Conservation (phyloP, 179 eudicot genomes). For the Heliamphora pulchella region DNA sequence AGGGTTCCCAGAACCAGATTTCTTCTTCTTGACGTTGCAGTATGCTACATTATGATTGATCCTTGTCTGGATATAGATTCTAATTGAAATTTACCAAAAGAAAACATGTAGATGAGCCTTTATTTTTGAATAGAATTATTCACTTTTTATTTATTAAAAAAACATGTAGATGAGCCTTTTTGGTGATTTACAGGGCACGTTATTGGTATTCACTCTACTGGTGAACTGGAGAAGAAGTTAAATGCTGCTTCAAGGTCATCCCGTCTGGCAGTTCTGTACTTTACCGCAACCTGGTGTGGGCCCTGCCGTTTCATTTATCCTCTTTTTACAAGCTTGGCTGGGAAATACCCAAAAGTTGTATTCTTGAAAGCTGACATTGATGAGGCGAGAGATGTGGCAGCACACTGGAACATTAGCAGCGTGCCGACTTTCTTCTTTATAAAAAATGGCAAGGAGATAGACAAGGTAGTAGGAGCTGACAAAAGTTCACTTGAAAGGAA, state of each 20-base stretch:
- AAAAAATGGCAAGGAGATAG: constrained; percentile 54
- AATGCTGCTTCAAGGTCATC: constrained; percentile 40
- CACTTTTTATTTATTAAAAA: not conserved
- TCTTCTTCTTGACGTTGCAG: too few species aligned
- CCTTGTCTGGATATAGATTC: too few species aligned
- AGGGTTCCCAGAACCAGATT: too few species aligned
- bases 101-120: too few species aligned
- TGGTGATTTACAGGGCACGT: constrained; percentile 36
- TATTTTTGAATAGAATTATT: not conserved
- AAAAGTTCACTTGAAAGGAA: constrained; percentile 46
- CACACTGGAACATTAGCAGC: constrained; percentile 45
- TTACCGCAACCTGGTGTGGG: constrained; percentile 75
- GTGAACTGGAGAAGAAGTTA: constrained; percentile 36
- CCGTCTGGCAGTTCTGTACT: constrained; percentile 49
- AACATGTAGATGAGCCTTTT: not conserved
- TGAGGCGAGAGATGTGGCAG: constrained; percentile 51
- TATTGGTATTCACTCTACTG: constrained; percentile 28
- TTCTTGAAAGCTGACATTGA: constrained; percentile 60
- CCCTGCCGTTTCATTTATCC: constrained; percentile 63
- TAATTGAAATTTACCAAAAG: too few species aligned
- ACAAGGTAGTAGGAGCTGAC: constrained; percentile 53
- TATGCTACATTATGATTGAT: too few species aligned
- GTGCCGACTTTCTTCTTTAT: constrained; percentile 54
- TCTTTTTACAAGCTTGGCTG: constrained; percentile 39
- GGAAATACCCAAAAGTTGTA: constrained; percentile 38